Evolutionary conservation across 2,329 filamentous ascomycete genomes (phyloP), one percentile per base, ranked within the genome.

Genomic region (Fusarium chuoi): DNA sequence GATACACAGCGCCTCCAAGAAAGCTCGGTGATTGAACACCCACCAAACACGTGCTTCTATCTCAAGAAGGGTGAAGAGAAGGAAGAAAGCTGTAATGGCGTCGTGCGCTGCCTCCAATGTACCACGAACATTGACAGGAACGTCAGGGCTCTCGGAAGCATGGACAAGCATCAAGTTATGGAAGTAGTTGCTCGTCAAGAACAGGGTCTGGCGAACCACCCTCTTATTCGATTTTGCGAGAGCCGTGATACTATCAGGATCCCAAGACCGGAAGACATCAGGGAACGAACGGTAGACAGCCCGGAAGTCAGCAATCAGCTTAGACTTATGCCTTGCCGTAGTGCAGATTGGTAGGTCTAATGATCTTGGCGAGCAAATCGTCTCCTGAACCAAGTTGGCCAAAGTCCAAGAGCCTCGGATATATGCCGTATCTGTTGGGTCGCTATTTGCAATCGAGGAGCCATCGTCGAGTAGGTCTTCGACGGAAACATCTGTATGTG

Each of bases 81-180:
- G 86, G 80, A 95, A 95, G 79, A 95, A 96, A 3, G 92, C 86
- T 49, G 87, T 88, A 52, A 96, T 89, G 9, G 93, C 93, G 78
- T 93, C 92, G 76, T 94, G 91, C 0, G 93, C 93, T 1, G 93
- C 92, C 80, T 95, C 92, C 18, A 95, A 83, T 7, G 92, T 92
- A 9, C 89, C 91, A 24, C 90, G 86, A 24, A 93, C 85, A 78
- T 95, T 93, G 58, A 89, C 85, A 2, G 89, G 88, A 5, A 92
- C 88, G 77, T 90, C 88, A 0, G 87, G 81, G 71, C 91, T 91
- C 78, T 93, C 91, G 20, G 91, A 92, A 1, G 91, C 91, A 76
- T 95, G 91, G 26, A 95, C 88, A 15, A 95, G 84, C 92, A 95
- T 95, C 30, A 95, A 85, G 79, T 93, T 94, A 79, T 96, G 93